Conservation (phyloP, 768 basidiomycete species). For the Mycena capillaripes region DNA sequence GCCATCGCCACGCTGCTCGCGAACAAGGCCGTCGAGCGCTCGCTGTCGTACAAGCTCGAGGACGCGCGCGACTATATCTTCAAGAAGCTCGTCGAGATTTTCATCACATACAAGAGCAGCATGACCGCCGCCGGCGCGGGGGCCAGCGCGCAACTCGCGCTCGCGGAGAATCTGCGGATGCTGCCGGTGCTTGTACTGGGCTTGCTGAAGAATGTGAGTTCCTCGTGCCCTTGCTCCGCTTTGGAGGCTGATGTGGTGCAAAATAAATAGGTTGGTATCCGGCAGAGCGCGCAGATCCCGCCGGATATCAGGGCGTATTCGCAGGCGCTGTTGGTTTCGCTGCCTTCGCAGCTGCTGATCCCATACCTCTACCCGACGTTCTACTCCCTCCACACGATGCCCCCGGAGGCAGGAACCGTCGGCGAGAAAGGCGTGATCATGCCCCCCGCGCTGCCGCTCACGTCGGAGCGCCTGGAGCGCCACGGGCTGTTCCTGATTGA, state of each 20-base stretch:
- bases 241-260: background rate
- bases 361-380: constrained; percentile 97
- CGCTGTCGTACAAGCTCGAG: constrained; percentile 87
- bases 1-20: constrained; percentile 88
- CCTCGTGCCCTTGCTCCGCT: background rate
- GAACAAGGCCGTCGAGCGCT: constrained; percentile 94
- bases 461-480: constrained; percentile 94
- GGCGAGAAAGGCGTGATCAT: constrained; percentile 91
- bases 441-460: constrained; percentile 90
- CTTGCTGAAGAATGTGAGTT: constrained; percentile 89
- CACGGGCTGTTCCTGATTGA: constrained; percentile 98
- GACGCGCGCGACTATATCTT: constrained; percentile 89
- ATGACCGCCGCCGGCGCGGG: constrained; percentile 96
- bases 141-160: constrained; percentile 93
- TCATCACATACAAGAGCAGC: constrained; percentile 92
- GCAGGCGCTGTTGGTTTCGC: constrained; percentile 89
- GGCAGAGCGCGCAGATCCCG: constrained; percentile 97
- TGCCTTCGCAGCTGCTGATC: constrained; percentile 92
- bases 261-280: constrained; percentile 82
- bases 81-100: constrained; percentile 87
- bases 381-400: constrained; percentile 97
- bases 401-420: constrained; percentile 92
- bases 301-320: constrained; percentile 97
- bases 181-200: constrained; percentile 92
- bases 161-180: constrained; percentile 95